Conservation (phyloP, 2,329 filamentous ascomycete species). For the Hypoxylon sp. region DNA sequence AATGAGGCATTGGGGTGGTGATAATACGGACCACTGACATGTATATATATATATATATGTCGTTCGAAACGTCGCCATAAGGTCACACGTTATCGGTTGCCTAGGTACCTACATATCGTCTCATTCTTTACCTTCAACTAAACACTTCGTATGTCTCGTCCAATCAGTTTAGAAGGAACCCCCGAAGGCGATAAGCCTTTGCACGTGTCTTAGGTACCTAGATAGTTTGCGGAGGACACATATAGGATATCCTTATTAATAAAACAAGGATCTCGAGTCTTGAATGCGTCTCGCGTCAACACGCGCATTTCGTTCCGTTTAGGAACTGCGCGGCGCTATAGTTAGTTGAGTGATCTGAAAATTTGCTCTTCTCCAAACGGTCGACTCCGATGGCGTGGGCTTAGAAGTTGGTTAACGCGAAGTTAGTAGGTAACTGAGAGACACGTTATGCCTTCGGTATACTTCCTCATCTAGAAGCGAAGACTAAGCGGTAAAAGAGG, state of each 20-base stretch:
- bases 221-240: not conserved
- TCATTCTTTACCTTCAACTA: not conserved
- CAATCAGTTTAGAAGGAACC: not conserved
- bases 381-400: not conserved
- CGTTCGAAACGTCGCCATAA: slow-evolving; percentile 5
- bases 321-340: not conserved
- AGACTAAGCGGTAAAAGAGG: not conserved
- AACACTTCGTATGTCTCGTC: not conserved
- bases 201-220: too few species aligned
- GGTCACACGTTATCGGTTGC: not conserved
- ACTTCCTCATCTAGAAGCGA: not conserved
- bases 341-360: not conserved
- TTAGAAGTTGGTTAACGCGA: not conserved
- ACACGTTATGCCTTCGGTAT: not conserved
- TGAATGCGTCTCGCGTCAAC: slow-evolving; percentile 6
- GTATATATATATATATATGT: slow-evolving; percentile 3
- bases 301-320: not conserved
- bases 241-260: not conserved
- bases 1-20: not conserved
- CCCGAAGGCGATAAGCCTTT: not conserved
- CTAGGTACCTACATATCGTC: not conserved
- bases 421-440: not conserved
- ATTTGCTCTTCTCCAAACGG: not conserved
- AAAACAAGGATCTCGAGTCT: slow-evolving; percentile 1
- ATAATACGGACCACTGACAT: not conserved